Evolutionary conservation across 2,329 filamentous ascomycete species (phyloP), one percentile per base, ranked within the genome.

Genomic region (Neofusicoccum ribis): DNA sequence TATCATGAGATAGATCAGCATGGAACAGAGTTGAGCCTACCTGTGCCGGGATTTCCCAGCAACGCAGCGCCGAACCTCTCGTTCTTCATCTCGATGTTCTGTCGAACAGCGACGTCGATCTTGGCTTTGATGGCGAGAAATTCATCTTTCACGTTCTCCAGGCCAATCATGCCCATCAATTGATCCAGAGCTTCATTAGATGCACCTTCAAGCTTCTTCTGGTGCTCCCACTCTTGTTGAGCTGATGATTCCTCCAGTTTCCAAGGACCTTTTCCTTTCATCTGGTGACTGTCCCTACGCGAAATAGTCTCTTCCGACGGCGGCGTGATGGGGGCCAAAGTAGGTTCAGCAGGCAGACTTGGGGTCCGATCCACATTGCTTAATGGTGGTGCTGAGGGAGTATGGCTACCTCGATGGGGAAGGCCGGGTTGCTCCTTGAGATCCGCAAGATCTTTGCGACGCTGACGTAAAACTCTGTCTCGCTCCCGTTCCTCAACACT

Each of bases 41-140:
- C 89, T 65, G 90, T 93, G 3, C 91, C 91, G 0, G 91, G 90
- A 69, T 93, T 93, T 0, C 91, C 91, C 0, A 93, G 76, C 3
- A 93, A 75, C 0, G 83, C 82, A 1, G 85, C 83, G 7, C 88
- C 85, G 60, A 89, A 87, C 1, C 91, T 79, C 66, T 92, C 88
- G 0, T 79, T 76, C 0, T 76, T 78, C 0, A 90, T 72, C 1
- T 86, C 81, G 0, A 85, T 76, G 0, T 78, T 78, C 72, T 92
- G 90, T 0, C 87, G 81, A 0, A 87, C 70, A 0, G 81, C 76
- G 0, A 82, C 85, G 44, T 93, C 89, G 0, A 92, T 82, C 49
- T 82, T 85, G 0, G 79, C 76, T 68, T 92, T 92, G 71, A 91
- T 86, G 0, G 71, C 70, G 0, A 93, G 75, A 27, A 93, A 86